phyloP scores from a whole-genome alignment of 257 asterid genomes.

The Rubia yunnanensis region DNA sequence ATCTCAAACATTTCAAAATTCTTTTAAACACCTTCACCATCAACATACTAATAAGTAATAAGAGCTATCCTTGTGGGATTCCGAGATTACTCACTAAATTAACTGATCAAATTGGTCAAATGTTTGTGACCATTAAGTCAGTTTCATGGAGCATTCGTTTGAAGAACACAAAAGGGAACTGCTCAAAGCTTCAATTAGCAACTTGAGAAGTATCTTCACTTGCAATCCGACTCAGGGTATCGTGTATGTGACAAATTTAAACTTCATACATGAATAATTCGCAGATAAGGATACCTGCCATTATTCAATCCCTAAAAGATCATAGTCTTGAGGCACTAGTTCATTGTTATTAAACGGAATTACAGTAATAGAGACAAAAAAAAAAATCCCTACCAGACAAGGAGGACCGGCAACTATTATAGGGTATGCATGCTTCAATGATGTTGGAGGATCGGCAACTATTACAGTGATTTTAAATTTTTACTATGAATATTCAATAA shows the following conservation, averaged over 20 bases:
- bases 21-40: not conserved
- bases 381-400: constrained; percentile 83
- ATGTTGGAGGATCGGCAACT: constrained; percentile 52
- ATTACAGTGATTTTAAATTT: too few species aligned
- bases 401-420: constrained; percentile 94
- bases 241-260: not conserved
- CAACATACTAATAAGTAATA: not conserved
- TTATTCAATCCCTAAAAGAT: not conserved
- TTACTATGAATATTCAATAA: too few species aligned
- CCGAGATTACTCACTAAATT: not conserved
- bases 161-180: not conserved
- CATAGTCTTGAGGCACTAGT: too few species aligned
- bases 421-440: constrained; percentile 63
- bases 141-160: not conserved
- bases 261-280: not conserved
- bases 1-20: not conserved
- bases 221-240: not conserved
- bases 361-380: too few species aligned
- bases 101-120: not conserved
- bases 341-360: too few species aligned
- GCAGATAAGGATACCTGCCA: not conserved
- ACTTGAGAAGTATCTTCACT: not conserved
- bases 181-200: not conserved
- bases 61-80: not conserved
- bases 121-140: not conserved